Percentiles rank a stretch among this genome's conserved stretches.
phyloP scores from a whole-genome alignment of 805 yeast genomes.

The Metschnikowia kunwiensis region DNA sequence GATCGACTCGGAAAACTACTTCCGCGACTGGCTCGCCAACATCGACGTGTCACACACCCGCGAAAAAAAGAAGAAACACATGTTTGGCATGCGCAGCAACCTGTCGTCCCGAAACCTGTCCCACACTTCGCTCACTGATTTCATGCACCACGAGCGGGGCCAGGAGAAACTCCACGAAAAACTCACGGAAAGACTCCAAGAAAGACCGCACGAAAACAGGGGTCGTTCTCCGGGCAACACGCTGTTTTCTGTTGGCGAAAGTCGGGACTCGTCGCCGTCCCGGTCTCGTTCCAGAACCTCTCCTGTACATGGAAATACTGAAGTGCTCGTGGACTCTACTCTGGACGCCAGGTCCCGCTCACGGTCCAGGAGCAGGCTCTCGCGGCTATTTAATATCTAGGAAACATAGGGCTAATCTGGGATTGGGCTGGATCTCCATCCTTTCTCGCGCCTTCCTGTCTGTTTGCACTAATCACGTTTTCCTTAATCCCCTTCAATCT shows the following conservation, averaged over 20 bases:
- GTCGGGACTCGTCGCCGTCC: constrained; percentile 11
- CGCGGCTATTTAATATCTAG: constrained; percentile 9
- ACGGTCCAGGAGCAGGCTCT: constrained; percentile 13
- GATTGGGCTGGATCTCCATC: no score
- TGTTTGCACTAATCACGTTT: no score
- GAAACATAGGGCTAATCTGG: no score
- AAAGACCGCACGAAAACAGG: constrained; percentile 1
- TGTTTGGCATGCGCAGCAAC: constrained; percentile 15
- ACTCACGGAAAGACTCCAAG: constrained; percentile 1
- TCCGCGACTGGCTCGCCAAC: constrained; percentile 31
- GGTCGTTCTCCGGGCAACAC: constrained; percentile 4
- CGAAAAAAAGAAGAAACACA: constrained; percentile 18
- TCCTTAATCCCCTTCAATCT: no score
- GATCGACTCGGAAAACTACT: constrained; percentile 34
- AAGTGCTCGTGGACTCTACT: constrained; percentile 1
- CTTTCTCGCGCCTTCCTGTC: no score
- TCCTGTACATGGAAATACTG: not conserved
- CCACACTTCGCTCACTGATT: constrained; percentile 12
- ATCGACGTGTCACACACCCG: constrained; percentile 22
- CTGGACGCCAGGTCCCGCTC: constrained; percentile 6
- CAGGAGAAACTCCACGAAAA: constrained; percentile 5
- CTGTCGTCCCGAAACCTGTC: constrained; percentile 15
- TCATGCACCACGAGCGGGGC: constrained; percentile 5
- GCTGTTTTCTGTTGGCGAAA: constrained; percentile 3
- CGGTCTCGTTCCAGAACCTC: constrained; percentile 8